phyloP scores from a whole-genome alignment of 768 basidiomycete genomes.

The Russula vinacea region DNA sequence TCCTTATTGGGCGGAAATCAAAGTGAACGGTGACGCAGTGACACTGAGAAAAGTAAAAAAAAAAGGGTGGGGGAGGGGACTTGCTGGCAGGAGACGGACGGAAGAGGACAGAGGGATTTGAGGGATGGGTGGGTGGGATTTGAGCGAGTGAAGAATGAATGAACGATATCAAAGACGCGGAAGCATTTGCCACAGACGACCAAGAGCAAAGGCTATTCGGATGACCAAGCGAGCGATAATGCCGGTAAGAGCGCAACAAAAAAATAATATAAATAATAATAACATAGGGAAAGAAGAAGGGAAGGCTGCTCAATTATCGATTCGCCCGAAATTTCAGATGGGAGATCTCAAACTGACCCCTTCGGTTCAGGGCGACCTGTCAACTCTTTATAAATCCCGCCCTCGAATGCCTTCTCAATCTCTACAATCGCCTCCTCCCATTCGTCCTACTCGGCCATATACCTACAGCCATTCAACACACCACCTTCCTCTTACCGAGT shows the following conservation, averaged over 20 bases:
- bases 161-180: conserved; percentile 7
- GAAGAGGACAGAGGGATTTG: no score
- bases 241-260: conserved; percentile 19
- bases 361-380: conserved; percentile 24
- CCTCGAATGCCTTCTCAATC: not conserved
- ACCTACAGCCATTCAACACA: not conserved
- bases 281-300: no score
- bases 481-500: not conserved
- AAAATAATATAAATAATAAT: conserved; percentile 3
- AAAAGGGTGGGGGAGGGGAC: not conserved
- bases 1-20: not conserved
- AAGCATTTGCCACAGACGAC: conserved; percentile 16
- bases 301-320: not conserved
- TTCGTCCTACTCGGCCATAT: not conserved
- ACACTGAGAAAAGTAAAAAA: not conserved
- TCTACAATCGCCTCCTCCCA: conserved; percentile 15
- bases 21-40: conserved; percentile 8
- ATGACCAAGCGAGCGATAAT: conserved; percentile 29
- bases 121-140: conserved; percentile 4
- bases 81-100: no score
- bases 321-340: conserved; percentile 13
- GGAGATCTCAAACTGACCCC: conserved; percentile 14
- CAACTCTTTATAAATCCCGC: conserved; percentile 26
- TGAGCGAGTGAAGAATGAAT: conserved; percentile 6
- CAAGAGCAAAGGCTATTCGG: conserved; percentile 22